These are phyloP conservation scores for Glaciozyma antarctica DNA, from an alignment of 768 basidiomycete genomes.

Conservation along the genomic window DNA sequence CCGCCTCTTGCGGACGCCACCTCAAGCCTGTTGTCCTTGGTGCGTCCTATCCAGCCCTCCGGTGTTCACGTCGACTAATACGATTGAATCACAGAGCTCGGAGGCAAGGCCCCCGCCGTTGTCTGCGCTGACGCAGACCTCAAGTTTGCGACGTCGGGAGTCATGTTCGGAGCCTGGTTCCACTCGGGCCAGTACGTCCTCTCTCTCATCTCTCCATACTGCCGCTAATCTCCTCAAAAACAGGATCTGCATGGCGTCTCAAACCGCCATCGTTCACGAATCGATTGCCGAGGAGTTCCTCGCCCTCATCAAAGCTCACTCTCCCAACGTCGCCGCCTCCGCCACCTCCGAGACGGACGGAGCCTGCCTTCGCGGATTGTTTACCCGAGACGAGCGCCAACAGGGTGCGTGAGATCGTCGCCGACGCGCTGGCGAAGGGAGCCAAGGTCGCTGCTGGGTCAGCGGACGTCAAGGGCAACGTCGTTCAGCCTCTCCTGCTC, in stretches of 20 bases:
- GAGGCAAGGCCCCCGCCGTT: slow-evolving; percentile 41
- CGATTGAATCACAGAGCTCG: slow-evolving; percentile 6
- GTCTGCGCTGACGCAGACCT: slow-evolving; percentile 41
- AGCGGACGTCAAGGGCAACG: slow-evolving; percentile 18
- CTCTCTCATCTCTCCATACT: not conserved
- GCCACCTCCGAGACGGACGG: not conserved
- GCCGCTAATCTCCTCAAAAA: not conserved
- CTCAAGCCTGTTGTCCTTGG: slow-evolving; percentile 42
- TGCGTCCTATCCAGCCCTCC: not conserved
- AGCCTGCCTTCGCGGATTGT: slow-evolving; percentile 28
- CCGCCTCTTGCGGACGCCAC: slow-evolving; percentile 38
- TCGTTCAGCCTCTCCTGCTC: slow-evolving; percentile 24
- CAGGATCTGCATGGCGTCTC: slow-evolving; percentile 27
- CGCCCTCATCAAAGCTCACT: slow-evolving; percentile 10
- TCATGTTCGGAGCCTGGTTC: slow-evolving; percentile 29
- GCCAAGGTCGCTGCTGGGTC: slow-evolving; percentile 17
- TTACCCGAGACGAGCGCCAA: slow-evolving; percentile 19
- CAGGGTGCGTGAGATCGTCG: slow-evolving; percentile 21
- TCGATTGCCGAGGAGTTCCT: slow-evolving; percentile 35
- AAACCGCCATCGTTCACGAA: slow-evolving; percentile 31
- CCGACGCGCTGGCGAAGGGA: slow-evolving; percentile 28
- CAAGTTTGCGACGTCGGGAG: slow-evolving; percentile 27
- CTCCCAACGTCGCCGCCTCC: slow-evolving; percentile 3
- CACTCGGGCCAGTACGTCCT: slow-evolving; percentile 9
- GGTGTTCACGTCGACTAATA: not conserved